Conservation (phyloP, 148 eudicot species). For the Spergularia bocconei region DNA sequence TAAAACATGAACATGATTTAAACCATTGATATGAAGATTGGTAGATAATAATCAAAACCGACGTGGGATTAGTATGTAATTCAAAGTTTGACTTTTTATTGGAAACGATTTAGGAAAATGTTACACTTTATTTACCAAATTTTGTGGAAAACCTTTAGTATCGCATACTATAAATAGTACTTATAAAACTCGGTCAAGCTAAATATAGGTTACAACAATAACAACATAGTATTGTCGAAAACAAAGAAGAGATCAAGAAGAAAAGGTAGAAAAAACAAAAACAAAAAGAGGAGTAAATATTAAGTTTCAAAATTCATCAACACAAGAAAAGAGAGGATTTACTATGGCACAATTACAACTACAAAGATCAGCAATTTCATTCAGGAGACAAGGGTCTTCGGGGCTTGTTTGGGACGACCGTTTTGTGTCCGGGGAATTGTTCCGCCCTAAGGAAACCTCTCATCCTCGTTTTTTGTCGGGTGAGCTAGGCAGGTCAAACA, state of each 20-base stretch:
- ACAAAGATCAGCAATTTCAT: constrained; percentile 57
- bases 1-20: too few relatives aligned
- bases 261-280: too few relatives aligned
- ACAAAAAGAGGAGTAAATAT: too few relatives aligned
- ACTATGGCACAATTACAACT: constrained; percentile 24
- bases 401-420: constrained; percentile 61
- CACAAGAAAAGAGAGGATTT: not conserved
- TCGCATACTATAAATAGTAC: constrained; percentile 6
- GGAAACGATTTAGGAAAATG: too few relatives aligned
- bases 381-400: constrained; percentile 66
- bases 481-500: constrained; percentile 22
- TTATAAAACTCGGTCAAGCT: not conserved
- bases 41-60: not conserved
- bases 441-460: not conserved
- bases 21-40: not conserved
- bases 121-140: too few relatives aligned
- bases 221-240: not conserved
- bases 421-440: constrained; percentile 25
- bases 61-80: too few relatives aligned
- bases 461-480: constrained; percentile 17
- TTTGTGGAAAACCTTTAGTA: too few relatives aligned
- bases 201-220: not conserved
- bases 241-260: not conserved
- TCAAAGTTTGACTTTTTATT: too few relatives aligned
- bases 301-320: too few relatives aligned